Evolutionary conservation across 1,284 basidiomycete genomes (phyloP), one percentile per base, ranked within the genome.

Genomic region (Leucoagaricus sp.): DNA sequence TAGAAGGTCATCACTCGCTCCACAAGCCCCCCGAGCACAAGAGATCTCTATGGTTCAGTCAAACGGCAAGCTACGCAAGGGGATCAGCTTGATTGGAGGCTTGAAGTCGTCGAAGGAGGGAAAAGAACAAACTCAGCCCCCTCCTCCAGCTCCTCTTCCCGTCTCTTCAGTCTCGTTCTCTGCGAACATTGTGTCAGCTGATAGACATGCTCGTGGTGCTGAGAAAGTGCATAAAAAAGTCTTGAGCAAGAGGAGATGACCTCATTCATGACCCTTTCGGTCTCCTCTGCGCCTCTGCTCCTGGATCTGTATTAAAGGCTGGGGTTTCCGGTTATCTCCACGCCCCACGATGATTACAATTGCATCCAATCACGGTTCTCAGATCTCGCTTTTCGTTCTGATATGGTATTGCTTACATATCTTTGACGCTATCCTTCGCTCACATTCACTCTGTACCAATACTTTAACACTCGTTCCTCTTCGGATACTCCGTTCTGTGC

Each of bases 221-320:
- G 53, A 53, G 41, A 63, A 42, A 47, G 17, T 29, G 10, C 63
- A 67, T 3, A 69, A 68, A 57, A 65, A 65, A 42, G 61, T 70
- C 23, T 60, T 70, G 40, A 73, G 66, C 61, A 73, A 72, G 58
- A 65, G 67, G 51, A 63, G 63, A 58, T 57, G 34, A 46, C 31
- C 15, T n/a, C 36, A 40, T 40, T 40, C 36, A 40, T n/a, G 13
- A 40, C 13, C 6, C 6, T 40, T 40, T 2, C 21, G 21, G 21
- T 40, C 7, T 40, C n/a, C n/a, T n/a, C n/a, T n/a, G n/a, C n/a
- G n/a, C n/a, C n/a, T n/a, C n/a, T n/a, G n/a, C n/a, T n/a, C n/a
- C n/a, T n/a, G n/a, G n/a, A n/a, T n/a, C n/a, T n/a, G n/a, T n/a
- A n/a, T n/a, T n/a, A n/a, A n/a, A n/a, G n/a, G n/a, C n/a, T n/a